Conservation (phyloP, 768 basidiomycete species). For the Leccinum subgranulosum region DNA sequence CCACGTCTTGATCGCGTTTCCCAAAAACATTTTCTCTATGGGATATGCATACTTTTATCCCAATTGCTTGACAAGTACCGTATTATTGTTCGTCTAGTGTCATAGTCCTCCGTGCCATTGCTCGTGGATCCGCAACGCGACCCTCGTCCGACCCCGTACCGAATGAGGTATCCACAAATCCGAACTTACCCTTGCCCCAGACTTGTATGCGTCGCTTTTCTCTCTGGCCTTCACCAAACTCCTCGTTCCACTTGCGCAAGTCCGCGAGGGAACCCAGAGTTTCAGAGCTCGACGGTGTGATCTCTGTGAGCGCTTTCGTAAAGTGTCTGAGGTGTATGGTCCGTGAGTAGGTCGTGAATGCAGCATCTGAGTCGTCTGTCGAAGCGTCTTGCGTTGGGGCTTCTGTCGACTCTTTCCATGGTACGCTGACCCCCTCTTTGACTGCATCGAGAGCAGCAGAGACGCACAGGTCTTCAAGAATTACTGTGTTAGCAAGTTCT, state of each 20-base stretch:
- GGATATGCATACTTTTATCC: constrained; percentile 10
- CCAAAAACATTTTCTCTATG: constrained; percentile 6
- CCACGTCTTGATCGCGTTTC: not conserved
- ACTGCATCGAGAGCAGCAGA: constrained; percentile 89
- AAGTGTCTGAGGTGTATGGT: constrained; percentile 65
- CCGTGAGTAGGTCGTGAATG: constrained; percentile 28
- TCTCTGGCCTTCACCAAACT: constrained; percentile 83
- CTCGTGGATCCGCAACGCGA: constrained; percentile 34
- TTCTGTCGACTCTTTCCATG: constrained; percentile 51
- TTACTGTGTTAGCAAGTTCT: constrained; percentile 4
- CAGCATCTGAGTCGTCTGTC: not conserved
- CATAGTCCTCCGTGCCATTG: constrained; percentile 9
- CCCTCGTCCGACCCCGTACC: constrained; percentile 38
- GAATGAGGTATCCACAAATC: constrained; percentile 59
- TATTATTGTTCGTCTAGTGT: constrained; percentile 29
- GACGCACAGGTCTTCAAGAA: constrained; percentile 76
- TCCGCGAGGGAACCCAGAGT: constrained; percentile 70
- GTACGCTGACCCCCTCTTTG: constrained; percentile 78
- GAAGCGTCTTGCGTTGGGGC: not conserved
- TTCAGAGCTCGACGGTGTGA: constrained; percentile 87
- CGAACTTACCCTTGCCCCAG: constrained; percentile 88
- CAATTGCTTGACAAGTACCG: constrained; percentile 13
- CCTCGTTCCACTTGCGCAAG: constrained; percentile 87
- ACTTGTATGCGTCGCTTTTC: constrained; percentile 66
- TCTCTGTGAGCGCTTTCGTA: constrained; percentile 80